phyloP scores from a whole-genome alignment of 2,329 filamentous ascomycete species.

The Xylaria sp. region DNA sequence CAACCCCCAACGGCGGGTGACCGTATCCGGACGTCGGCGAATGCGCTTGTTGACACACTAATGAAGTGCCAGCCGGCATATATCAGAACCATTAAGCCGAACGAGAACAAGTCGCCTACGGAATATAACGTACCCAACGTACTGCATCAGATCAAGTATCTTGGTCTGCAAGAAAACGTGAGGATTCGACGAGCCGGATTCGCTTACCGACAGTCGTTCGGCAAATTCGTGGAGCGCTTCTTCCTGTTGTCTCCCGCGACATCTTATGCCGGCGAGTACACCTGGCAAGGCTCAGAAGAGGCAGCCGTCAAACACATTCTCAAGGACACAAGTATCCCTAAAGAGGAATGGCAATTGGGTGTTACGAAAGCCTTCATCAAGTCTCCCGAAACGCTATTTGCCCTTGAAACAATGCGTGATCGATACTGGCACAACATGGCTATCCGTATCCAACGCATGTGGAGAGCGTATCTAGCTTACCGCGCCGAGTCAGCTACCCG shows the following conservation, averaged over 20 bases:
- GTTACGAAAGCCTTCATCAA: constrained; percentile 98
- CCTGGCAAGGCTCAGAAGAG: constrained; percentile 83
- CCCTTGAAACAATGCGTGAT: constrained; percentile 94
- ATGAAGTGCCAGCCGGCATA: constrained; percentile 98
- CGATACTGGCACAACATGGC: constrained; percentile 99
- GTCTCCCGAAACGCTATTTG: constrained; percentile 93
- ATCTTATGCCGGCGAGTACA: constrained; percentile 95
- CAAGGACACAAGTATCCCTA: constrained; percentile 91
- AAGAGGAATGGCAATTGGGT: constrained; percentile 95
- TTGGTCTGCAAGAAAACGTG: constrained; percentile 98
- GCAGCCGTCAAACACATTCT: constrained; percentile 87
- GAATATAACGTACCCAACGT: constrained; percentile 93
- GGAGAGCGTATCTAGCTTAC: constrained; percentile 93
- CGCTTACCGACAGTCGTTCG: constrained; percentile 92
- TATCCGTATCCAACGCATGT: constrained; percentile 91
- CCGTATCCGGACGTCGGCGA: constrained; percentile 91
- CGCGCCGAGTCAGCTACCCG: constrained; percentile 86
- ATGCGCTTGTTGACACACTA: constrained; percentile 86
- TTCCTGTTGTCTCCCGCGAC: constrained; percentile 91
- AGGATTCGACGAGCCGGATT: constrained; percentile 94
- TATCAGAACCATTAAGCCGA: constrained; percentile 98
- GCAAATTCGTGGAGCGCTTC: constrained; percentile 97
- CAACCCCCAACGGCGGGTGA: constrained; percentile 92
- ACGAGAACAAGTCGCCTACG: constrained; percentile 93
- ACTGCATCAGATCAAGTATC: constrained; percentile 96